A percentile compares a stretch with the other conserved stretches of the same genome.
Evolutionary conservation across 2,329 filamentous ascomycete species (phyloP).

Genomic region (Fusarium oxysporum): DNA sequence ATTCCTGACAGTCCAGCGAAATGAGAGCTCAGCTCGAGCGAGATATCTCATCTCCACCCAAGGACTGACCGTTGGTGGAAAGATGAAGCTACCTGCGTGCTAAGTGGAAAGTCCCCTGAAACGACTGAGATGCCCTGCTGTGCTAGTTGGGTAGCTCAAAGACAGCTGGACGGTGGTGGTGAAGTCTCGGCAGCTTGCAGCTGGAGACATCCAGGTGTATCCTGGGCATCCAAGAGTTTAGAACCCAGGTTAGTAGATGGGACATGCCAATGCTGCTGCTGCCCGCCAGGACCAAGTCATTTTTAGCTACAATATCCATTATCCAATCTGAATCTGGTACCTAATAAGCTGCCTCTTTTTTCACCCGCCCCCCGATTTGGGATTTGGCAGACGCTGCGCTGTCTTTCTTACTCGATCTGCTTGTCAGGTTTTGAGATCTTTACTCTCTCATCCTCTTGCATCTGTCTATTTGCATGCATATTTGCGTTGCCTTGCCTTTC

Average conservation of each 20-base stretch:
- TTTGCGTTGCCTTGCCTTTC: conserved; percentile 15
- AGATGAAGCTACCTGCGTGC: conserved; percentile 29
- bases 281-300: conserved; percentile 38
- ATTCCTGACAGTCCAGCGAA: conserved; percentile 26
- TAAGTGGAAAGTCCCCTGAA: conserved; percentile 38
- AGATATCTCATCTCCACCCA: conserved; percentile 35
- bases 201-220: conserved; percentile 36
- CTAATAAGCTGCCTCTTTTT: conserved; percentile 28
- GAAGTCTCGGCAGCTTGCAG: conserved; percentile 35
- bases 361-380: conserved; percentile 35
- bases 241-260: conserved; percentile 16
- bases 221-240: conserved; percentile 29
- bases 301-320: conserved; percentile 30
- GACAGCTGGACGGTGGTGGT: conserved; percentile 20
- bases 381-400: conserved; percentile 31
- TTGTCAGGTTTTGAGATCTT: conserved; percentile 23
- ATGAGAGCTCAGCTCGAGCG: conserved; percentile 33
- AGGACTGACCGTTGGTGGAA: conserved; percentile 35
- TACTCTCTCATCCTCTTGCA: conserved; percentile 24
- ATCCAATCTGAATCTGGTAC: conserved; percentile 19
- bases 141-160: conserved; percentile 22
- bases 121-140: conserved; percentile 32
- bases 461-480: conserved; percentile 12
- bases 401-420: conserved; percentile 31
- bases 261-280: conserved; percentile 27